These are phyloP conservation scores for Climacium dendroides DNA, from an alignment of 225 moss, liverwort and hornwort genomes.

Conservation along the genomic window DNA sequence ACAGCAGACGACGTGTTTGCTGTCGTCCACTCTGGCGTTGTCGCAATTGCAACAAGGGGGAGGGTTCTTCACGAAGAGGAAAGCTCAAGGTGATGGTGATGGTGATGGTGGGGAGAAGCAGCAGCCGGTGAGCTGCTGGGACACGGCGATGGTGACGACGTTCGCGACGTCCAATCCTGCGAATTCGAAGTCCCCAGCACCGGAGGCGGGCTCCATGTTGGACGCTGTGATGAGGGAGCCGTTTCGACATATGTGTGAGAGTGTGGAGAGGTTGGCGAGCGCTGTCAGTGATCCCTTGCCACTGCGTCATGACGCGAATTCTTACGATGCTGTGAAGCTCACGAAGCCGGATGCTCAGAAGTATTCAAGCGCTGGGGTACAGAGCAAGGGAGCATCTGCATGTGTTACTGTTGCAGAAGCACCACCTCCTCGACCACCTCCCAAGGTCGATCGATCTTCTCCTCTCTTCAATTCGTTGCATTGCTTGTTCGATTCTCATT, in stretches of 20 bases:
- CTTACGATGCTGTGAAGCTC: background rate
- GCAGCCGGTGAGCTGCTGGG: background rate
- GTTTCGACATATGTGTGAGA: slow-evolving; percentile 17
- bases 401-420: background rate
- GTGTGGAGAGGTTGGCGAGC: slow-evolving; percentile 27
- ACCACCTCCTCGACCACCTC: background rate
- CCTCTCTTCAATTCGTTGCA: background rate
- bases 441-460: background rate
- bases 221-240: slow-evolving; percentile 14
- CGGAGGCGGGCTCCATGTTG: background rate
- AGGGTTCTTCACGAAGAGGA: background rate
- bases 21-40: slow-evolving; percentile 16
- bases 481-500: background rate
- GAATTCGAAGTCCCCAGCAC: background rate
- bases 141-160: background rate
- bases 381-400: background rate
- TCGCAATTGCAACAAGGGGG: background rate
- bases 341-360: background rate
- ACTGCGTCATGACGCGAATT: background rate
- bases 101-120: background rate
- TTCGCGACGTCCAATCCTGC: background rate
- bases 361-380: background rate
- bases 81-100: background rate
- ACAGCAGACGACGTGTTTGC: slow-evolving; percentile 7
- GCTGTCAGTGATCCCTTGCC: slow-evolving; percentile 27